phyloP scores from a whole-genome alignment of 148 eudicot species.

The Cornus florida region DNA sequence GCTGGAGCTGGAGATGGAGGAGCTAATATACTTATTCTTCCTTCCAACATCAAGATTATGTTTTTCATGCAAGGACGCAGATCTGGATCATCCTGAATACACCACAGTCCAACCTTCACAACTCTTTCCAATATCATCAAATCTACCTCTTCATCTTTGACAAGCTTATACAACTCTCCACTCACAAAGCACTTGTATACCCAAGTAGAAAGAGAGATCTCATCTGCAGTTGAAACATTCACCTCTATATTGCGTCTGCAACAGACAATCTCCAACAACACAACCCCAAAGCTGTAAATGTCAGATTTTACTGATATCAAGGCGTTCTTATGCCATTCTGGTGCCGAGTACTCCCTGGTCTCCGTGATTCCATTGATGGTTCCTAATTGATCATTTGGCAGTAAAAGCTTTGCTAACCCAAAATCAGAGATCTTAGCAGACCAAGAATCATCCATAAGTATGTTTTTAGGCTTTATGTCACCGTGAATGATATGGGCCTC shows the following conservation, averaged over 20 bases:
- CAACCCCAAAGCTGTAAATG: constrained; percentile 6
- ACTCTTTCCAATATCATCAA: not conserved
- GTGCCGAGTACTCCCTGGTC: not conserved
- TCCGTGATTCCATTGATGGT: not conserved
- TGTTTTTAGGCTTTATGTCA: constrained; percentile 14
- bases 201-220: constrained; percentile 3
- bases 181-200: constrained; percentile 2
- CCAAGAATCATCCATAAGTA: not conserved
- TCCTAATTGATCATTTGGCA: not conserved
- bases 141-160: not conserved
- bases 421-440: constrained; percentile 9
- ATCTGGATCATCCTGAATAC: constrained; percentile 2
- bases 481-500: constrained; percentile 17
- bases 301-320: constrained; percentile 5
- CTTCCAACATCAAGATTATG: constrained; percentile 6
- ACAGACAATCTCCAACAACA: constrained; percentile 12
- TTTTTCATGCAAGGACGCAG: constrained; percentile 13
- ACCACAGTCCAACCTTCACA: constrained; percentile 9
- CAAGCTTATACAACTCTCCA: not conserved
- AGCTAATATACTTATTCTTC: not conserved
- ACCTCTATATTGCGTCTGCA: constrained; percentile 1
- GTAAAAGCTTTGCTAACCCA: constrained; percentile 7
- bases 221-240: not conserved
- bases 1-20: not conserved
- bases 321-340: constrained; percentile 1